These are phyloP conservation scores for Starmerella lactis-condensi DNA, from an alignment of 805 yeast genomes.

Conservation along the genomic window DNA sequence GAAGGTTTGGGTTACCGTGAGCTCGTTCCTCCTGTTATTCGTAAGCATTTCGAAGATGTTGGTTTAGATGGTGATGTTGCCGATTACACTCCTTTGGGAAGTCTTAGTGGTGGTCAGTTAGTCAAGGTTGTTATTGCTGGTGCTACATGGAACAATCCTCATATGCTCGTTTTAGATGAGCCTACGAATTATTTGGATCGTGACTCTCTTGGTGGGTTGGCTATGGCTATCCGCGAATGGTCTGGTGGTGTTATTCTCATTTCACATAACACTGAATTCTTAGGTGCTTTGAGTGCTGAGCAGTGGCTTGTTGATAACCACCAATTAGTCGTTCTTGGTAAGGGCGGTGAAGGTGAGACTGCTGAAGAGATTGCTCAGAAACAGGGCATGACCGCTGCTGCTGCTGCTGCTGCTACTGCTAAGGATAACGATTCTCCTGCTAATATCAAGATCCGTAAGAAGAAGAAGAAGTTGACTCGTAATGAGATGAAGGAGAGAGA, in stretches of 20 bases:
- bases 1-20: conserved; percentile 98
- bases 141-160: conserved; percentile 99
- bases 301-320: conserved; percentile 97
- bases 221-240: conserved; percentile 97
- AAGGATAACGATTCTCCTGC: conserved; percentile 73
- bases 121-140: conserved; percentile 98
- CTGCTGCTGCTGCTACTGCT: conserved; percentile 26
- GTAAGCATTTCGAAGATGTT: conserved; percentile 92
- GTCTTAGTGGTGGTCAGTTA: conserved; percentile 92
- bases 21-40: conserved; percentile 71
- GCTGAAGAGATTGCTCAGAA: conserved; percentile 18
- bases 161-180: conserved; percentile 90
- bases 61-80: conserved; percentile 97
- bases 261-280: conserved; percentile 92
- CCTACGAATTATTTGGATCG: conserved; percentile 99
- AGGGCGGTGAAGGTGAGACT: conserved; percentile 44
- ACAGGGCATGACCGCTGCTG: conserved; percentile 31
- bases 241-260: conserved; percentile 96
- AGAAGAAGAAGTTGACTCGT: conserved; percentile 95
- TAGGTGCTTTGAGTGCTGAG: conserved; percentile 94
- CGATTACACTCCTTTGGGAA: conserved; percentile 92
- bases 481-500: conserved; percentile 83
- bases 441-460: conserved; percentile 74
- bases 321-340: conserved; percentile 66
- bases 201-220: conserved; percentile 93